Percentiles rank a stretch among this genome's conserved stretches.
phyloP scores from a whole-genome alignment of 371 early-diverging fungal species.

The Mortierella sp. region DNA sequence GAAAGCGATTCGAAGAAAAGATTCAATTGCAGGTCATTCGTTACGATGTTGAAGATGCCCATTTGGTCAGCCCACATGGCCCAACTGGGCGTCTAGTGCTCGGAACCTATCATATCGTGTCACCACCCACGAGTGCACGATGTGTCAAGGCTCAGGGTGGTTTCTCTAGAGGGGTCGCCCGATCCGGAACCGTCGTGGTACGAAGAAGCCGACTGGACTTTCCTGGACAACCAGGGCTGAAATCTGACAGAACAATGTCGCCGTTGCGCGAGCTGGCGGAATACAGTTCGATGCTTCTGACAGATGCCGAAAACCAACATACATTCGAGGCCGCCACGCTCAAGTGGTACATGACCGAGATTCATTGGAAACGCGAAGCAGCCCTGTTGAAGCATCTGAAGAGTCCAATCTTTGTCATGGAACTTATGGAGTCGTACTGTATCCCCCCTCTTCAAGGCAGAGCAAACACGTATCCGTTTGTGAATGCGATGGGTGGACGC shows the following conservation, averaged over 20 bases:
- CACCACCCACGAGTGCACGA: constrained; percentile 39
- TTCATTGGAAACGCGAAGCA: constrained; percentile 54
- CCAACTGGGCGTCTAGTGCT: constrained; percentile 32
- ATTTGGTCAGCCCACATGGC: constrained; percentile 43
- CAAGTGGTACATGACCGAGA: constrained; percentile 54
- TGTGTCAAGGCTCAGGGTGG: constrained; percentile 31
- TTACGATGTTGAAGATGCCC: constrained; percentile 44
- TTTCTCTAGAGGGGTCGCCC: constrained; percentile 12
- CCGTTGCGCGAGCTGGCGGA: constrained; percentile 14
- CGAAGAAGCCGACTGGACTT: constrained; percentile 26
- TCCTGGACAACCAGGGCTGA: neutral
- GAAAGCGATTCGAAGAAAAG: constrained; percentile 50
- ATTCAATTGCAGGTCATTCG: constrained; percentile 52
- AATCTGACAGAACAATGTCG: neutral
- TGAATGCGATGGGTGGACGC: constrained; percentile 47
- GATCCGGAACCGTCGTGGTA: constrained; percentile 47
- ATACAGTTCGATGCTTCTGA: constrained; percentile 49
- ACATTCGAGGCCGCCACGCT: constrained; percentile 40
- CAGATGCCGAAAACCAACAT: constrained; percentile 52
- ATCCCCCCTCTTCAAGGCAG: constrained; percentile 49
- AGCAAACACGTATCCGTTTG: constrained; percentile 39
- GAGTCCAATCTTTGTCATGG: constrained; percentile 53
- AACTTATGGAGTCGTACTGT: constrained; percentile 43
- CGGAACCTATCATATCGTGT: constrained; percentile 44
- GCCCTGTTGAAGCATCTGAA: constrained; percentile 49